These are phyloP conservation scores for Penicillium paradoxum DNA, from an alignment of 495 filamentous ascomycete genomes.

Conservation along the genomic window DNA sequence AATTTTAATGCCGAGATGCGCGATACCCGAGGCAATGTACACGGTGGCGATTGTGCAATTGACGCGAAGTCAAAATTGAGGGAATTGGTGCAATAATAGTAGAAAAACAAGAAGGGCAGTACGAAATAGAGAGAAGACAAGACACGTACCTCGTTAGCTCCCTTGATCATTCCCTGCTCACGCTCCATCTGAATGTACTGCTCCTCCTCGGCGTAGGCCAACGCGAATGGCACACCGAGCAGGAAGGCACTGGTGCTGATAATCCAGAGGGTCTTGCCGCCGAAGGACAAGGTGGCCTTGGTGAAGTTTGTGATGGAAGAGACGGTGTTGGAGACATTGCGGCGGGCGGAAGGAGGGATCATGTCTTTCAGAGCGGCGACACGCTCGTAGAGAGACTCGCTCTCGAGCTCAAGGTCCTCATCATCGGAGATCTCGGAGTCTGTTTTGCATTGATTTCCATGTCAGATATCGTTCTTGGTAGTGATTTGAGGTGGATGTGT, in stretches of 20 bases:
- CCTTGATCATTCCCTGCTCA: slow-evolving; percentile 92
- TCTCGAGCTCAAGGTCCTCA: slow-evolving; percentile 39
- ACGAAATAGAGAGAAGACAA: background rate
- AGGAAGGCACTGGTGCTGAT: slow-evolving; percentile 82
- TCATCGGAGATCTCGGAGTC: slow-evolving; percentile 54
- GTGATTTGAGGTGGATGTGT: slow-evolving; percentile 7
- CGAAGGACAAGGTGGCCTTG: slow-evolving; percentile 57
- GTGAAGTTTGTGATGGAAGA: slow-evolving; percentile 53
- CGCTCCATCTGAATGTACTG: slow-evolving; percentile 93
- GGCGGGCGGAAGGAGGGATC: slow-evolving; percentile 76
- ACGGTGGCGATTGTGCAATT: background rate
- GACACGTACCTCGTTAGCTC: slow-evolving; percentile 60
- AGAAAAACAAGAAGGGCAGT: background rate
- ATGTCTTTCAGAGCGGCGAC: slow-evolving; percentile 86
- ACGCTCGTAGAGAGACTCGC: slow-evolving; percentile 71
- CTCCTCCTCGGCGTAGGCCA: slow-evolving; percentile 93
- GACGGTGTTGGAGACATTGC: slow-evolving; percentile 56
- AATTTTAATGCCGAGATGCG: background rate
- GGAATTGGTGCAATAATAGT: background rate
- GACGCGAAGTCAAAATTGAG: background rate
- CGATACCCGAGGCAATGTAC: slow-evolving; percentile 4
- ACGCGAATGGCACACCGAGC: slow-evolving; percentile 85
- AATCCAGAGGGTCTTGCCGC: slow-evolving; percentile 82
- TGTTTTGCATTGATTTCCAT: slow-evolving; percentile 17
- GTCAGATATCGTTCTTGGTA: slow-evolving; percentile 22